Evolutionary conservation across 2,329 filamentous ascomycete species (phyloP).

Genomic region (Colletotrichum endophyticum): DNA sequence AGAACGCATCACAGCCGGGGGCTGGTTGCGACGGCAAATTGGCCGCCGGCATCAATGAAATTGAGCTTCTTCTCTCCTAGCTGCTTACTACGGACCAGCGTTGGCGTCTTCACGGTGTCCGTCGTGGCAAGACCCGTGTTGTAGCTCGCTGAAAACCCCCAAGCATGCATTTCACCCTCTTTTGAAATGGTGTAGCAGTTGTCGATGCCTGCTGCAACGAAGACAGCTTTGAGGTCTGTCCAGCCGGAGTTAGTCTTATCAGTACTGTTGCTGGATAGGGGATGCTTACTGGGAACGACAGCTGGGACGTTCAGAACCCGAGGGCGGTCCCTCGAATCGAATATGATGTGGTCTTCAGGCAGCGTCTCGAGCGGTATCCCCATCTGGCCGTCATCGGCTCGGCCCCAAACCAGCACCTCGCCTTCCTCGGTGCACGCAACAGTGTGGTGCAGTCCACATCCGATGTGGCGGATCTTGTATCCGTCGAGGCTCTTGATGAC

Average conservation of each 20-base stretch:
- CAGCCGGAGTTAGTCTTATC: background rate
- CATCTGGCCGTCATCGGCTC: conserved; percentile 55
- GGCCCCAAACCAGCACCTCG: conserved; percentile 49
- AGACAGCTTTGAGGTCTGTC: conserved; percentile 19
- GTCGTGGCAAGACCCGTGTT: conserved; percentile 31
- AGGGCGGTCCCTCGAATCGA: conserved; percentile 65
- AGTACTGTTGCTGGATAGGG: fast-evolving
- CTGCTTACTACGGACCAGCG: conserved; percentile 27
- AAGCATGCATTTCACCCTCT: background rate
- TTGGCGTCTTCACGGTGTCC: conserved; percentile 69
- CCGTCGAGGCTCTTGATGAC: conserved; percentile 59
- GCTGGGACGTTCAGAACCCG: conserved; percentile 63
- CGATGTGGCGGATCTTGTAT: conserved; percentile 60
- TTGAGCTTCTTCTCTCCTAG: background rate
- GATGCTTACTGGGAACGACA: conserved; percentile 26
- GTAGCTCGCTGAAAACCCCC: conserved; percentile 8
- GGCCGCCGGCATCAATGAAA: conserved; percentile 8
- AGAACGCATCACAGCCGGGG: background rate
- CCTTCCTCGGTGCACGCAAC: conserved; percentile 47
- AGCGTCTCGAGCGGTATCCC: conserved; percentile 61
- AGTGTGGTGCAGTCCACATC: conserved; percentile 71
- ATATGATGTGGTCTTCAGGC: conserved; percentile 58
- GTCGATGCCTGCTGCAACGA: conserved; percentile 37
- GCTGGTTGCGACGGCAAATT: conserved; percentile 9
- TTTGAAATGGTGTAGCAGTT: conserved; percentile 2